Base-by-base conservation (phyloP, 1,284 basidiomycete species). In the Papiliotrema flavescens region DNA sequence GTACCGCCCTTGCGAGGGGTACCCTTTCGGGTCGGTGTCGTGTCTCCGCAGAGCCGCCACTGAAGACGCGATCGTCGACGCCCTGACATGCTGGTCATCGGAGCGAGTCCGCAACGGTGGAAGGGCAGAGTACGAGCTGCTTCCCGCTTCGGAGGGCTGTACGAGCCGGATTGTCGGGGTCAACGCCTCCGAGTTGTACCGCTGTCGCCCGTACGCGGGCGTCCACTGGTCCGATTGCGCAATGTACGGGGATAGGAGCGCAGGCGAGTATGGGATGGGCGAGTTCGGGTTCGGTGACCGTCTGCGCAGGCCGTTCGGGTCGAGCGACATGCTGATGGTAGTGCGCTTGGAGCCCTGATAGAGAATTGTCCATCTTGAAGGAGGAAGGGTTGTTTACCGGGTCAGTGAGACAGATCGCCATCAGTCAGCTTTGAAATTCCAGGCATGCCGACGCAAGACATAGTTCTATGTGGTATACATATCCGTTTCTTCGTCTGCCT, bases 261-360 rank as follows among this genome's bases (percentile, higher is more conserved):
- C 39, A 24, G 42, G 43, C 9, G 44, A 51, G 32, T 50, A 39
- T 4, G 49, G 56, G n/a, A 59, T 24, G 1, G 63, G 61, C 13
- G 63, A 63, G 52, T 63, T 61, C 14, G 63, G 63, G 37, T 65
- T 65, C 6, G 63, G 63, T 7, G 63, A 65, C 17, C 63, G 54
- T 20, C 59, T 46, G 44, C 61, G 47, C n/a, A 65, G 54, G 11
- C 63, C 63, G 15, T 53, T 28, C 22, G 39, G 43, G 41, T 62
- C 54, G 20, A 44, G 37, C 20, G 55, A 49, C 43, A 54, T 57
- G n/a, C 36, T 43, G 34, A 15, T 48, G 34, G 41, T 44, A 19
- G 34, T 17, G n/a, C 34, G 15, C 23, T 9, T 17, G 15, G 43
- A 4, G 19, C 7, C 32, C 46, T 32, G n/a, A 28, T 32, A 6